Conservation (phyloP, 441 rosid genomes). For the Erysimum cheiri region DNA sequence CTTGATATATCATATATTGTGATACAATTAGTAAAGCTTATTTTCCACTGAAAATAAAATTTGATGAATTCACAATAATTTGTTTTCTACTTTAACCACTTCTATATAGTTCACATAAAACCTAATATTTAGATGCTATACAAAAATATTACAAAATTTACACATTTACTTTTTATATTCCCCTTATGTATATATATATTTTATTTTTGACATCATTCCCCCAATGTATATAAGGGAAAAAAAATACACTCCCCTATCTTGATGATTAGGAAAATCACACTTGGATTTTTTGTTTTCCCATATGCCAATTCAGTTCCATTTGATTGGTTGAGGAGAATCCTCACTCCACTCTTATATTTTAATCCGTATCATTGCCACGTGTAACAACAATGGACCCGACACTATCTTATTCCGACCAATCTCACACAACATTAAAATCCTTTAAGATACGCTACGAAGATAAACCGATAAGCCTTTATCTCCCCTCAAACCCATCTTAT, state of each 20-base stretch:
- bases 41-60: neutral
- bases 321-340: conserved; percentile 34
- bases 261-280: conserved; percentile 26
- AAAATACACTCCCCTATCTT: neutral
- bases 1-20: neutral
- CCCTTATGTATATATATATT: neutral
- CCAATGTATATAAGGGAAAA: no score
- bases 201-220: no score
- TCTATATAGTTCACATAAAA: neutral
- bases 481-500: conserved; percentile 21
- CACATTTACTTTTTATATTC: neutral
- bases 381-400: conserved; percentile 11
- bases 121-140: no score
- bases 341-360: conserved; percentile 11
- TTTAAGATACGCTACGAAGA: conserved; percentile 37
- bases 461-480: conserved; percentile 46
- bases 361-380: conserved; percentile 11
- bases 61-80: neutral
- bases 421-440: conserved; percentile 38
- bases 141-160: neutral
- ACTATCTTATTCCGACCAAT: conserved; percentile 46
- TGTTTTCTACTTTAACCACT: neutral
- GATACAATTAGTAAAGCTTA: neutral
- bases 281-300: conserved; percentile 11
- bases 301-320: conserved; percentile 3